Evolutionary conservation across 1,284 basidiomycete species (phyloP).

Genomic region (Cryptococcus sp.): DNA sequence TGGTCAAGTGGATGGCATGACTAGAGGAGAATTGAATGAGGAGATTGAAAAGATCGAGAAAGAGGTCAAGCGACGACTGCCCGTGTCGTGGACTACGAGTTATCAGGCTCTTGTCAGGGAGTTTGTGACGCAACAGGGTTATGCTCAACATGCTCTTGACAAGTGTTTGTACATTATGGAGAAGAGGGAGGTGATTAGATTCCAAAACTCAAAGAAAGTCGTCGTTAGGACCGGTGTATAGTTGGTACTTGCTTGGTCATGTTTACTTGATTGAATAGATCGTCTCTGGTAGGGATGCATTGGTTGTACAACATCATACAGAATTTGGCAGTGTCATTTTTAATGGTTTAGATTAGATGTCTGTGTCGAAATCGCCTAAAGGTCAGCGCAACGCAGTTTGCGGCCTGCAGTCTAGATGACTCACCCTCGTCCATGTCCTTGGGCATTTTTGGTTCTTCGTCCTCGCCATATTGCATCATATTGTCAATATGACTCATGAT

Average conservation of each 20-base stretch:
- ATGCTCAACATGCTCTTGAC: slow-evolving; percentile 86
- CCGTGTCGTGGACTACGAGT: slow-evolving; percentile 95
- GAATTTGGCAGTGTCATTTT: background rate
- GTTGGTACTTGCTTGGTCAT: background rate
- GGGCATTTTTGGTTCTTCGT: slow-evolving; percentile 85
- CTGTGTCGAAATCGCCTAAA: background rate
- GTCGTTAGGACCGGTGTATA: slow-evolving; percentile 43
- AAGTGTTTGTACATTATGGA: slow-evolving; percentile 87
- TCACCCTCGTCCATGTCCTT: slow-evolving; percentile 84
- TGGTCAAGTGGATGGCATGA: slow-evolving; percentile 79
- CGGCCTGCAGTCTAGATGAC: slow-evolving; percentile 2
- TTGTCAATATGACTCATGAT: slow-evolving; percentile 95
- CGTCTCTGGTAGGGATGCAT: background rate
- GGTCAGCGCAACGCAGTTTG: background rate
- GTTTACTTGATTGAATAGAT: background rate
- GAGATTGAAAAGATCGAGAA: slow-evolving; percentile 91
- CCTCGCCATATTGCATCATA: slow-evolving; percentile 93
- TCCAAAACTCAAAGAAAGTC: slow-evolving; percentile 63
- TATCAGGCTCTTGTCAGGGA: slow-evolving; percentile 92
- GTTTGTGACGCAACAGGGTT: slow-evolving; percentile 90
- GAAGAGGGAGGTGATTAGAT: slow-evolving; percentile 89
- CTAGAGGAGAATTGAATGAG: slow-evolving; percentile 85
- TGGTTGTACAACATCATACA: background rate
- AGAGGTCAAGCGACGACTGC: slow-evolving; percentile 80
- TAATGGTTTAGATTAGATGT: background rate